phyloP scores from a whole-genome alignment of 805 yeast genomes.

The Candida xiaguanensis region DNA sequence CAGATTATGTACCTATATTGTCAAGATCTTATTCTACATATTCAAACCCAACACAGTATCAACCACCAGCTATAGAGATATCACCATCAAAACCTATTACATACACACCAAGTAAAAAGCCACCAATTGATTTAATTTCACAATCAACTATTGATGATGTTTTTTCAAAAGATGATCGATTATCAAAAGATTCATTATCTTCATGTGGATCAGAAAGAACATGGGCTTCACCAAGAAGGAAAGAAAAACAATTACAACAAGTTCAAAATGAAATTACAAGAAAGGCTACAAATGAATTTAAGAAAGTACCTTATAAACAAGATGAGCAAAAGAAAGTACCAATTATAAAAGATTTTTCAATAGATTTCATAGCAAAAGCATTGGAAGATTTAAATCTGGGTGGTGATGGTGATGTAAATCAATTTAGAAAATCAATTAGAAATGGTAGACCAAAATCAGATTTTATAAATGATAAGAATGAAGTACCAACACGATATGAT shows the following conservation, averaged over 20 bases:
- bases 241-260: constrained; percentile 28
- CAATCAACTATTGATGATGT: constrained; percentile 8
- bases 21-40: constrained; percentile 26
- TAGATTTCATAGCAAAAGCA: constrained; percentile 45
- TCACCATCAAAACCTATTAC: constrained; percentile 2
- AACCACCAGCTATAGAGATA: background rate
- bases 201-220: constrained; percentile 24
- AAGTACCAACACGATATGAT: constrained; percentile 36
- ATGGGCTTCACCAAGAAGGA: constrained; percentile 43
- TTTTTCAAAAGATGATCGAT: constrained; percentile 8
- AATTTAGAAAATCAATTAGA: constrained; percentile 37
- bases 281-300: constrained; percentile 25
- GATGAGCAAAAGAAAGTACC: constrained; percentile 21
- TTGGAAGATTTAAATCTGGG: constrained; percentile 43
- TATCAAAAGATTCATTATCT: constrained; percentile 13
- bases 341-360: constrained; percentile 39
- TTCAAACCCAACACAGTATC: constrained; percentile 10
- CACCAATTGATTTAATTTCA: constrained; percentile 7
- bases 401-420: constrained; percentile 41
- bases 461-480: constrained; percentile 31
- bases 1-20: constrained; percentile 26
- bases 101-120: constrained; percentile 9
- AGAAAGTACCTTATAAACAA: constrained; percentile 5
- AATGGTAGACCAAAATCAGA: constrained; percentile 21
- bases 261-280: constrained; percentile 38